Conservation (phyloP, 352 stramenopile genomes). For the Phytophthora citrophthora region DNA sequence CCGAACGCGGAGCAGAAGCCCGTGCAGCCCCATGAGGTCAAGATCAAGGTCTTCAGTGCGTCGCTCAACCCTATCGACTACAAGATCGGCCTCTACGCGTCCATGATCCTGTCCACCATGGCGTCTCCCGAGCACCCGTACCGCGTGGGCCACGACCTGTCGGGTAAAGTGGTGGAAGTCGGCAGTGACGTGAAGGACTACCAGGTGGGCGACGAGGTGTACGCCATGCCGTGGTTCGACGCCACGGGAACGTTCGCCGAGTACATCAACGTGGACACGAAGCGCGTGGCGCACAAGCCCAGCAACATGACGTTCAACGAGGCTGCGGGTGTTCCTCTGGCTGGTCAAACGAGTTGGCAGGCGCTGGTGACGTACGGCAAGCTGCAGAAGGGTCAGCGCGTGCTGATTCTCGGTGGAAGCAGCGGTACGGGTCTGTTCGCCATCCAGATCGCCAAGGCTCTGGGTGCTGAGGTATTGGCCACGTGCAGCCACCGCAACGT, state of each 20-base stretch:
- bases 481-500: conserved; percentile 52
- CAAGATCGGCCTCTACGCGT: background rate
- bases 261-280: conserved; percentile 36
- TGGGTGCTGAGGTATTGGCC: conserved; percentile 36
- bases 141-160: conserved; percentile 42
- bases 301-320: conserved; percentile 44
- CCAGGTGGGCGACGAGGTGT: conserved; percentile 40
- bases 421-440: conserved; percentile 63
- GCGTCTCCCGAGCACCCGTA: conserved; percentile 26
- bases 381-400: conserved; percentile 31
- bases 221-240: conserved; percentile 24
- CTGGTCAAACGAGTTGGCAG: conserved; percentile 41
- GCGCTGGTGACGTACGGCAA: conserved; percentile 36
- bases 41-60: background rate
- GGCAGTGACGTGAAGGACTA: conserved; percentile 32
- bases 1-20: background rate
- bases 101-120: background rate
- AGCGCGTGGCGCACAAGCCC: conserved; percentile 48
- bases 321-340: conserved; percentile 38
- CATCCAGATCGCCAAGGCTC: conserved; percentile 63
- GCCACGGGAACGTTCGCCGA: conserved; percentile 39
- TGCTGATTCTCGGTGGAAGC: conserved; percentile 57
- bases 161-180: conserved; percentile 41
- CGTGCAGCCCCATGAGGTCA: background rate
- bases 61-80: background rate